Conservation (phyloP, 257 asterid genomes). For the Petunia secreta region DNA sequence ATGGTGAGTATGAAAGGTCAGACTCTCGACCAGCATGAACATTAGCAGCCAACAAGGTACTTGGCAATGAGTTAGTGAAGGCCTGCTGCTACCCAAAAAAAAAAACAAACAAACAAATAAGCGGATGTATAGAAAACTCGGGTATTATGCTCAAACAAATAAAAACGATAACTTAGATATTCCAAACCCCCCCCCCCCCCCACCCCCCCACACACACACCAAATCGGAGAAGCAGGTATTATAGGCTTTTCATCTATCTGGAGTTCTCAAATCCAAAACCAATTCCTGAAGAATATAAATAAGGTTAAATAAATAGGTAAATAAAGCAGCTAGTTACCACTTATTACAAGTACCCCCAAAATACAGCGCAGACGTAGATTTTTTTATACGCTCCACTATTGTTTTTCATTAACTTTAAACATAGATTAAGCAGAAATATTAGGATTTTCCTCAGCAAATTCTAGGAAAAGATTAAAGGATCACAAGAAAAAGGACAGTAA, state of each 20-base stretch:
- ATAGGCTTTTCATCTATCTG: not conserved
- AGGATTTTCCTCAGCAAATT: not conserved
- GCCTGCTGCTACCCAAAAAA: conserved; percentile 48
- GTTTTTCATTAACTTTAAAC: not conserved
- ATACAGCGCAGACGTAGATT: not conserved
- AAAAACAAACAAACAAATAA: conserved; percentile 11
- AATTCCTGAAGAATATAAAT: conserved; percentile 6
- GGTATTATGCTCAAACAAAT: conserved; percentile 13
- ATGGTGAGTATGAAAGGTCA: conserved; percentile 66
- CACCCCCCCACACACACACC: too few species aligned
- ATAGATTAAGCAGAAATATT: not conserved
- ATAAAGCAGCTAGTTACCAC: not conserved
- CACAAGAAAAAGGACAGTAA: not conserved
- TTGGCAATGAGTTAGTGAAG: conserved; percentile 60
- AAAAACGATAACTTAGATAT: conserved; percentile 2
- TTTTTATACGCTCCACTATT: not conserved
- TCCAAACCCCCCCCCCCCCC: not conserved
- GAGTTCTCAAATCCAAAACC: not conserved
- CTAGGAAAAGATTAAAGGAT: not conserved
- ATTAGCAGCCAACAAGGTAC: conserved; percentile 58
- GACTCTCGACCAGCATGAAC: conserved; percentile 65
- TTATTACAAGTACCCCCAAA: not conserved
- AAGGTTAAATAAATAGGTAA: not conserved
- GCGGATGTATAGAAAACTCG: conserved; percentile 12
- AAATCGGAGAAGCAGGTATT: not conserved